Base-by-base conservation (phyloP, 139 green algal species). In the Deuterostichococcus epilithicus region DNA sequence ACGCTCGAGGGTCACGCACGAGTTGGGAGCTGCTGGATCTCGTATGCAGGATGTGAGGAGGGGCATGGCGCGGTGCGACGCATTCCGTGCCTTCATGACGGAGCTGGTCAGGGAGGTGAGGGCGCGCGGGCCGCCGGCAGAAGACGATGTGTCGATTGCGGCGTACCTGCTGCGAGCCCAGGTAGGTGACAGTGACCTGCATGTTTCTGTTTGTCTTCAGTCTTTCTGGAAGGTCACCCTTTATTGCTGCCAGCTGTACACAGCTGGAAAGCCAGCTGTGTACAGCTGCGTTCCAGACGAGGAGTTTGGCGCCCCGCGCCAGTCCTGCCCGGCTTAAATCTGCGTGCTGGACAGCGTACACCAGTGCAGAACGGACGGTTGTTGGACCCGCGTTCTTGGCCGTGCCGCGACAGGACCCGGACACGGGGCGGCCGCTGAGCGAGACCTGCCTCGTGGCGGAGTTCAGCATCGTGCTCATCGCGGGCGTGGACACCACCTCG, bases 401-500 rank as follows among this genome's bases (percentile, higher is more conserved):
- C n/a, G n/a, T n/a, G n/a, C n/a, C n/a, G n/a, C 58, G 25, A 32
- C 33, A 71, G 66, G 33, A 71, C 23, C 33, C 33, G 1, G 66
- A 44, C 25, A 38, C 68, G 73, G 76, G 77, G 4, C 70, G 37
- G 28, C 78, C 66, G 23, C 47, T 83, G 35, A 63, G 66, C n/a
- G 78, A 83, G 28, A 45, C 73, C 39, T 58, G 73, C 47, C 47
- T 83, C 18, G 67, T 52, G 28, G 75, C 78, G 23, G 78, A 83
- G 68, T 76, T 79, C 6, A 74, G 73, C 4, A 65, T 83, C 47
- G 75, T 78, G 37, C 83, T 88, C 71, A 79, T 81, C 8, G 84
- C 69, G 18, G 84, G 84, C n/a, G 78, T 82, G 47, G 84, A 88
- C 35, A 86, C 80, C 0, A 88, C 80, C 5, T 77, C 76, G 13